Conservation (phyloP, 2,329 filamentous ascomycete genomes). For the Pyrenophora seminiperda region DNA sequence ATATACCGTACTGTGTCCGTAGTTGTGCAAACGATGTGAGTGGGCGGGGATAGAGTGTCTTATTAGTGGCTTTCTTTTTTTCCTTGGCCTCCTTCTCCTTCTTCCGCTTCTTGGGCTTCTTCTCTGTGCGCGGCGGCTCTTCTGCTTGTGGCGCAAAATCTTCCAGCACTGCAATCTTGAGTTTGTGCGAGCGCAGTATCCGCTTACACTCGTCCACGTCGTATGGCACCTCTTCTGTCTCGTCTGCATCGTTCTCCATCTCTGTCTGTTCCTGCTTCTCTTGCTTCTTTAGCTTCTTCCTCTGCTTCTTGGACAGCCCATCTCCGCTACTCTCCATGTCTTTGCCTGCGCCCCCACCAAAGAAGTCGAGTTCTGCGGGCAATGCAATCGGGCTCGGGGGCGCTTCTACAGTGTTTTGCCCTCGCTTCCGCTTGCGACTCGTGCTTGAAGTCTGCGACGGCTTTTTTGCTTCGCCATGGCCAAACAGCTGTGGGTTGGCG, state of each 20-base stretch:
- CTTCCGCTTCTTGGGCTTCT: slow-evolving; percentile 60
- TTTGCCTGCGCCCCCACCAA: slow-evolving; percentile 35
- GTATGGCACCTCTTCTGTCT: slow-evolving; percentile 46
- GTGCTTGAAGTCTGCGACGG: slow-evolving; percentile 24
- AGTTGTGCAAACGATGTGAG: slow-evolving; percentile 78
- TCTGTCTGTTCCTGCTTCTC: slow-evolving; percentile 10
- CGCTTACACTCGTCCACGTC: slow-evolving; percentile 74
- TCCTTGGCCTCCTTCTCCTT: slow-evolving; percentile 45
- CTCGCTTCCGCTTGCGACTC: slow-evolving; percentile 53
- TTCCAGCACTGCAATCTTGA: slow-evolving; percentile 81
- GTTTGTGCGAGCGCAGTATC: slow-evolving; percentile 76
- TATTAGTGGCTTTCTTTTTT: slow-evolving; percentile 59
- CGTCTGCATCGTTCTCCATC: slow-evolving; percentile 6
- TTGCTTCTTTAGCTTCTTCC: slow-evolving; percentile 20
- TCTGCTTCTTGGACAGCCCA: slow-evolving; percentile 19
- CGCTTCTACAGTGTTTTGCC: slow-evolving; percentile 22
- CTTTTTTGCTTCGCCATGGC: slow-evolving; percentile 51
- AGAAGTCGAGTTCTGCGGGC: slow-evolving; percentile 52
- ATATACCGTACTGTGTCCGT: slow-evolving; percentile 72
- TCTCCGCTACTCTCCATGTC: slow-evolving; percentile 14
- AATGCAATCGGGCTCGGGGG: slow-evolving; percentile 13
- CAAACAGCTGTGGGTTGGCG: slow-evolving; percentile 71
- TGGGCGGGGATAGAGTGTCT: slow-evolving; percentile 76
- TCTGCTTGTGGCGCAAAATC: slow-evolving; percentile 44
- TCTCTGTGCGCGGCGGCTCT: slow-evolving; percentile 58